A percentile compares a stretch with the other conserved stretches of the same genome.
Conservation (phyloP, 2,329 filamentous ascomycete genomes). For the Stenocarpella maydis region DNA sequence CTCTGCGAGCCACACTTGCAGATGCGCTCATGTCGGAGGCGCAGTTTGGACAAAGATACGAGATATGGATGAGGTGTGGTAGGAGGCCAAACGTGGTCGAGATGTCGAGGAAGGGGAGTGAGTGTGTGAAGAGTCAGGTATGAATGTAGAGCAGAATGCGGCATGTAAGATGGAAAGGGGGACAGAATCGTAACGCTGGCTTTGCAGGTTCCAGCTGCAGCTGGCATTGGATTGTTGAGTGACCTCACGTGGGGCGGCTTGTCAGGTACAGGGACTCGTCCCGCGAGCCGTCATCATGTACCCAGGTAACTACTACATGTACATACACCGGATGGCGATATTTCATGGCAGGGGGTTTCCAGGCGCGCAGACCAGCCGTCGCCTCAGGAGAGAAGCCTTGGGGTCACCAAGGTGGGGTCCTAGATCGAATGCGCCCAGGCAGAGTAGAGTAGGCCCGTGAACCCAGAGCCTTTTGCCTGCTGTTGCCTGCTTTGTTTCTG, state of each 20-base stretch:
- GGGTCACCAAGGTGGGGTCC: background rate
- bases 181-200: constrained; percentile 25
- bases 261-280: constrained; percentile 21
- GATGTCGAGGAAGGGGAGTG: background rate
- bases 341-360: constrained; percentile 22
- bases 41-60: background rate
- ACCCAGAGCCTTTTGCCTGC: background rate
- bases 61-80: background rate
- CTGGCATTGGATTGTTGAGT: constrained; percentile 29
- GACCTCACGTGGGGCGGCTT: constrained; percentile 34
- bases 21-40: constrained; percentile 61
- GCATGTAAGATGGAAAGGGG: constrained; percentile 29
- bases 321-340: background rate
- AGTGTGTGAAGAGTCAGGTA: constrained; percentile 2
- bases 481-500: constrained; percentile 3
- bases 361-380: constrained; percentile 1
- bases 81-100: background rate
- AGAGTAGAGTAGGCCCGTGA: background rate
- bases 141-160: constrained; percentile 31
- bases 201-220: constrained; percentile 18
- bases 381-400: background rate
- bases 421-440: background rate
- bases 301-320: no score
- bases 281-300: background rate
- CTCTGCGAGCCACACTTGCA: constrained; percentile 62